Evolutionary conservation across 139 green algal species (phyloP).

Genomic region (Chlamydomonas sphaeroides): DNA sequence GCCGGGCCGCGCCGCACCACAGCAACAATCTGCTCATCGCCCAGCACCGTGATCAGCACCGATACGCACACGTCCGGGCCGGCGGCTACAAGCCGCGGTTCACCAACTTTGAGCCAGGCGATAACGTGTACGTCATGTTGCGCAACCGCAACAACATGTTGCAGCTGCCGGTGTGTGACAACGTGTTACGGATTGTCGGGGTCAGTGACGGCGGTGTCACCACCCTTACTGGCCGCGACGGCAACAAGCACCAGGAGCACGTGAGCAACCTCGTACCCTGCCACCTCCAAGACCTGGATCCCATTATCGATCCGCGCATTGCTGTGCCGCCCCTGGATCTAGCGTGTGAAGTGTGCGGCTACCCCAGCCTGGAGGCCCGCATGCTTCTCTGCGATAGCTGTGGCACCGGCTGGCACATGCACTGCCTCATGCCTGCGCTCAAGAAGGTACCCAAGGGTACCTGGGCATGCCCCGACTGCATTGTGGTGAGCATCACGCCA

Average conservation of each 20-base stretch:
- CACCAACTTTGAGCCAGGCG: neutral
- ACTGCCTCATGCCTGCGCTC: conserved; percentile 42
- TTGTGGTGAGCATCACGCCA: too few relatives aligned
- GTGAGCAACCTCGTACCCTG: neutral
- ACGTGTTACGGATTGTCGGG: neutral
- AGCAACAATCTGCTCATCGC: conserved; percentile 37
- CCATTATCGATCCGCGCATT: neutral
- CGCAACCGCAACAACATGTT: neutral
- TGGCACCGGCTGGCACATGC: conserved; percentile 43
- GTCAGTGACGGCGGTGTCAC: neutral
- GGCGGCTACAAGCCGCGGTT: conserved; percentile 15
- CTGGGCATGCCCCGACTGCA: conserved; percentile 44
- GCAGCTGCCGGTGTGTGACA: conserved; percentile 4
- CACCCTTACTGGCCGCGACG: conserved; percentile 18
- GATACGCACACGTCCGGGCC: conserved; percentile 9
- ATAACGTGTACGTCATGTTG: conserved; percentile 30
- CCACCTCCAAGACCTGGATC: conserved; percentile 3
- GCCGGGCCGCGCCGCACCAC: too few relatives aligned
- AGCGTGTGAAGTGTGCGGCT: conserved; percentile 29
- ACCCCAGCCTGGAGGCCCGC: neutral
- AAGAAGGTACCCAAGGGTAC: conserved; percentile 21
- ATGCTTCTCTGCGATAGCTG: conserved; percentile 58
- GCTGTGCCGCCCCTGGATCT: neutral
- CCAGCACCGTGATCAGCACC: conserved; percentile 35
- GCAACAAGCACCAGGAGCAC: neutral